Evolutionary conservation across 192 early-diverging fungal genomes (phyloP).

Genomic region (Mortierella alpina): DNA sequence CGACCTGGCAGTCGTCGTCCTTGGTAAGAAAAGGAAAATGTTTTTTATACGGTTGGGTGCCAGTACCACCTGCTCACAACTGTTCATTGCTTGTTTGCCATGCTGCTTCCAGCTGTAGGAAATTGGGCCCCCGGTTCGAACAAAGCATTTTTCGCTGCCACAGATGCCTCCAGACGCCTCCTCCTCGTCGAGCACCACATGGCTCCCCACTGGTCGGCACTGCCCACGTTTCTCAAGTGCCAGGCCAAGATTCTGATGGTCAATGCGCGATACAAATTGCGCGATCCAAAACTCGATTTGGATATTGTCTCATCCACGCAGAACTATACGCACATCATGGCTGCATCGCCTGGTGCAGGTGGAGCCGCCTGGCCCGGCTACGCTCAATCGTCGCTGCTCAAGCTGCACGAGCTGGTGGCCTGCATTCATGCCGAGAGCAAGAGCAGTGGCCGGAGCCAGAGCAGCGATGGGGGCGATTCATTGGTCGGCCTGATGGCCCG

Average conservation of each 20-base stretch:
- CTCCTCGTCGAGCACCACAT: conserved; percentile 37
- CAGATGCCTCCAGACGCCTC: conserved; percentile 22
- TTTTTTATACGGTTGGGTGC: no score
- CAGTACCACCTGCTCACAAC: no score
- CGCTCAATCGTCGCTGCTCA: conserved; percentile 3
- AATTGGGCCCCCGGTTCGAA: neutral
- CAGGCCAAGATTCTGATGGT: conserved; percentile 12
- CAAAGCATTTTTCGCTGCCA: conserved; percentile 29
- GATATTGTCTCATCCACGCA: conserved; percentile 19
- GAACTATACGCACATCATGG: conserved; percentile 20
- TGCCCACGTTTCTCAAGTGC: conserved; percentile 22
- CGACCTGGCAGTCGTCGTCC: conserved; percentile 35
- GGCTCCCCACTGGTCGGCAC: neutral
- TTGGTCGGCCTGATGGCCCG: neutral
- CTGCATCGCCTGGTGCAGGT: neutral
- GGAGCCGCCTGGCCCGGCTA: conserved; percentile 14
- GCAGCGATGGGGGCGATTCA: neutral
- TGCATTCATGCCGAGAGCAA: neutral
- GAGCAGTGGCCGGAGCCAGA: neutral
- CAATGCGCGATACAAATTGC: conserved; percentile 29
- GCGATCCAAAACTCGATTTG: conserved; percentile 30
- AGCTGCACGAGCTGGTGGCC: conserved; percentile 5
- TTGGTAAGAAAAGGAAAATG: conserved; percentile 12
- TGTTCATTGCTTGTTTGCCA: neutral
- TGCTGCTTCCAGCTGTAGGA: conserved; percentile 4